Base-by-base conservation (phyloP, 2,329 filamentous ascomycete species). In the Dactylellina haptotyla region DNA sequence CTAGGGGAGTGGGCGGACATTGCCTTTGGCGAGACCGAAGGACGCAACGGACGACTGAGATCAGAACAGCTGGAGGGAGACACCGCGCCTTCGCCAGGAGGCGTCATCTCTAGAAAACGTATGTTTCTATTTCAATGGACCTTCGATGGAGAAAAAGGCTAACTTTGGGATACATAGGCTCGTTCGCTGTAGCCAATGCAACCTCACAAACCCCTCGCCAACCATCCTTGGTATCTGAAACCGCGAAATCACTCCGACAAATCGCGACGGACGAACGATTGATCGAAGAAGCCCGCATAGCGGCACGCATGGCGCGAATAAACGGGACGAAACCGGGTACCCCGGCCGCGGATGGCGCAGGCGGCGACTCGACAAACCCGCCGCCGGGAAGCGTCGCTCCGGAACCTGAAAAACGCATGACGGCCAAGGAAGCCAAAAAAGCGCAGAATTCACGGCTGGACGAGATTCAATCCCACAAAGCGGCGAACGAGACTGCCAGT, bases 401-500 rank as follows among this genome's bases (percentile, higher is more conserved):
- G 2, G 72, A 72, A 41, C 66, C 72, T 8, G 59, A 70, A 43
- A 74, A 70, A 20, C 77, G 75, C 50, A 74, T 78, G 65, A 77
- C 77, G 25, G 72, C 75, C 16, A 78, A 78, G 53, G 77, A 78
- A 59, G 76, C 71, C 8, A 67, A 75, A 32, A 78, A 78, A 50
- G 72, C 76, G 10, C 76, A 76, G 41, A 76, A 77, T n/a, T 76
- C 69, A 4, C 76, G 77, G 32, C 62, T 77, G n/a, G 76, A 78
- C 25, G 77, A 78, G 48, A 76, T 75, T 9, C 72, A 75, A 30
- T 76, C 77, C 6, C 77, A 78, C 50, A 76, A 77, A 20, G 77
- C 77, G 2, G 77, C 77, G 1, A 78, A 78, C 39, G 73, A 75
- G 43, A 78, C 77, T 14, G 77, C 77, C 6, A 77, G 75, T 51